A percentile compares a stretch with the other conserved stretches of the same genome.
Conservation (phyloP, 2,329 filamentous ascomycete species). For the Colletotrichum acutatum region DNA sequence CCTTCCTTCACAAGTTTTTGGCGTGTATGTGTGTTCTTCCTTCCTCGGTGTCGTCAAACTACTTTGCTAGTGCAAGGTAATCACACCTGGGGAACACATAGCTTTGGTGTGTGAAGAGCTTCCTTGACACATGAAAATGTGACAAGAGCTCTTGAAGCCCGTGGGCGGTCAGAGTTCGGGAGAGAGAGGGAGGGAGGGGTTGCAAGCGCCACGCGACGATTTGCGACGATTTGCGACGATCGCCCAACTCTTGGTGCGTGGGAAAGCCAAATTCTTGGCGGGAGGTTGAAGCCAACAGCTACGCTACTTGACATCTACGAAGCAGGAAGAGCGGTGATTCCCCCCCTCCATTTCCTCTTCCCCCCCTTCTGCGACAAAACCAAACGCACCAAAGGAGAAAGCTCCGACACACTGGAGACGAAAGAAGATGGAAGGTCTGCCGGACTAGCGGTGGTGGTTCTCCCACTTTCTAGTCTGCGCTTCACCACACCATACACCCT, state of each 20-base stretch:
- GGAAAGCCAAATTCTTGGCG: too few species aligned
- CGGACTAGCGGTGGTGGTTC: background rate
- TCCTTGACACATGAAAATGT: background rate
- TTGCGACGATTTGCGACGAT: background rate
- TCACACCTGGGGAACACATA: background rate
- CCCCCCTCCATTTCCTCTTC: background rate
- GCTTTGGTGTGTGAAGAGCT: background rate
- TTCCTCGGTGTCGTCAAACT: background rate
- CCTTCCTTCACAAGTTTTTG: background rate
- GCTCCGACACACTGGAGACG: conserved; percentile 1
- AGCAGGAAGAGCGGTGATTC: background rate
- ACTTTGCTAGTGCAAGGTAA: background rate
- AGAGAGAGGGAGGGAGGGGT: background rate
- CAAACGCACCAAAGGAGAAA: background rate
- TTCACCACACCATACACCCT: background rate
- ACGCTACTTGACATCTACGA: background rate
- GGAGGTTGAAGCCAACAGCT: background rate
- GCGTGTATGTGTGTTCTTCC: background rate
- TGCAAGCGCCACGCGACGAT: background rate
- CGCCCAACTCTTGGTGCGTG: background rate
- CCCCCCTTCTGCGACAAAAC: background rate
- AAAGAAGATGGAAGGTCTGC: background rate
- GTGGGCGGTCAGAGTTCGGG: background rate
- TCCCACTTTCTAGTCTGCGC: background rate
- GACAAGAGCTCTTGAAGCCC: background rate